phyloP scores from a whole-genome alignment of 169 alveolate genomes.

The Babesia caballi region DNA sequence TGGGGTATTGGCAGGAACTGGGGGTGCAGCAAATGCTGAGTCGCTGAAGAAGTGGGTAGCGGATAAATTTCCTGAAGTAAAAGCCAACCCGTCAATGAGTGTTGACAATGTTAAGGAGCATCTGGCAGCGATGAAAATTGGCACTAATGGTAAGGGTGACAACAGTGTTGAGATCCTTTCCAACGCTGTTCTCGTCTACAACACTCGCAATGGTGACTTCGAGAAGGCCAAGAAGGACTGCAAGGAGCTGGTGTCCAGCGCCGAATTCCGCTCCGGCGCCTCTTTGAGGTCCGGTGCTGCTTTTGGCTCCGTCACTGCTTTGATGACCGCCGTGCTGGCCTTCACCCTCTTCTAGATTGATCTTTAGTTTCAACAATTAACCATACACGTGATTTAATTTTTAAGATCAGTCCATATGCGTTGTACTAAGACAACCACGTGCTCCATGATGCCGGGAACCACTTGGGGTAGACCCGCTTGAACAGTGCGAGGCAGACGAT shows the following conservation, averaged over 20 bases:
- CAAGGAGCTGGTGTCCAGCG: no score
- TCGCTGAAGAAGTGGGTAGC: neutral
- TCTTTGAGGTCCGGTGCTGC: neutral
- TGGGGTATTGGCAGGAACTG: no score
- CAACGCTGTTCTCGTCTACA: neutral
- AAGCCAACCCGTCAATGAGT: neutral
- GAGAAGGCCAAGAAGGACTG: neutral
- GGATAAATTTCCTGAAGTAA: neutral
- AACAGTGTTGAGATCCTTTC: neutral
- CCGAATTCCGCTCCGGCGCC: no score
- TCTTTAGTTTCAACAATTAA: neutral
- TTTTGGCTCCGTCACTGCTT: neutral
- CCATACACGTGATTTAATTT: neutral
- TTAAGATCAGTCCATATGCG: neutral
- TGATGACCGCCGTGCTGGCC: neutral
- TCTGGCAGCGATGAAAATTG: neutral
- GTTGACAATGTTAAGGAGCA: neutral
- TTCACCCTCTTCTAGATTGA: neutral
- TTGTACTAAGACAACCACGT: constrained; percentile 21
- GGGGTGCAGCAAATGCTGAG: neutral
- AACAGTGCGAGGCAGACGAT: constrained; percentile 90
- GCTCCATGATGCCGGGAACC: constrained; percentile 80
- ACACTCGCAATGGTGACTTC: neutral
- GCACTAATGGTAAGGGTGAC: neutral
- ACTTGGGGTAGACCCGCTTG: constrained; percentile 91